Conservation (phyloP, 2,329 filamentous ascomycete species). For the Aspergillus transmontanensis region DNA sequence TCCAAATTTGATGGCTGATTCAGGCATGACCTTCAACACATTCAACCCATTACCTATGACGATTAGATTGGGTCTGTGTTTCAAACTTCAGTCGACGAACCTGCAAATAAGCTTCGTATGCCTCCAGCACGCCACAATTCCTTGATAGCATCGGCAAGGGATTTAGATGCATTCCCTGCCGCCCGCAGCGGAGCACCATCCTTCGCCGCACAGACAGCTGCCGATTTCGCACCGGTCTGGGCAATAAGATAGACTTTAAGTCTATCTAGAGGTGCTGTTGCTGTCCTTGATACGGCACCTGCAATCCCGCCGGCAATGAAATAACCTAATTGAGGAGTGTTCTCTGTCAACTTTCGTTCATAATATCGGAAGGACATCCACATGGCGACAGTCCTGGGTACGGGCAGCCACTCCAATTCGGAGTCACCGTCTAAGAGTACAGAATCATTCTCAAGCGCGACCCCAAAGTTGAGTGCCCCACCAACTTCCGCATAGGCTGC, state of each 20-base stretch:
- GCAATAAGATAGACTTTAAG: conserved; percentile 97
- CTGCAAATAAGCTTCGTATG: conserved; percentile 86
- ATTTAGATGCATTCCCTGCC: conserved; percentile 65
- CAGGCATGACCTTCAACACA: conserved; percentile 96
- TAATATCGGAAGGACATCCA: conserved; percentile 47
- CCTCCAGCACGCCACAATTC: conserved; percentile 86
- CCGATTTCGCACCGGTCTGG: conserved; percentile 68
- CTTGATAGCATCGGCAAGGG: conserved; percentile 71
- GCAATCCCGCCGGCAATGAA: conserved; percentile 94
- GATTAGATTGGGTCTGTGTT: conserved; percentile 20
- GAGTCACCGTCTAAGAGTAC: conserved; percentile 36
- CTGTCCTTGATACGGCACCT: conserved; percentile 91
- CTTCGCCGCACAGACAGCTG: conserved; percentile 67
- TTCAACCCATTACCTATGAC: conserved; percentile 86
- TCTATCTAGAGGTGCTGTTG: conserved; percentile 93
- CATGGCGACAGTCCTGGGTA: conserved; percentile 46
- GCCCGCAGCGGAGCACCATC: conserved; percentile 68
- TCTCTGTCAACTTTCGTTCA: conserved; percentile 50
- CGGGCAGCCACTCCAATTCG: conserved; percentile 46
- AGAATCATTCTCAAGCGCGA: conserved; percentile 33
- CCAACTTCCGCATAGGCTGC: conserved; percentile 37
- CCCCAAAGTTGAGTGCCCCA: conserved; percentile 27
- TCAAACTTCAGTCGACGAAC: conserved; percentile 53
- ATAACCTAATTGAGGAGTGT: conserved; percentile 71
- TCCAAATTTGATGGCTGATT: conserved; percentile 97